Conservation (phyloP, 2,329 filamentous ascomycete genomes). For the Sporothrix dimorphospora region DNA sequence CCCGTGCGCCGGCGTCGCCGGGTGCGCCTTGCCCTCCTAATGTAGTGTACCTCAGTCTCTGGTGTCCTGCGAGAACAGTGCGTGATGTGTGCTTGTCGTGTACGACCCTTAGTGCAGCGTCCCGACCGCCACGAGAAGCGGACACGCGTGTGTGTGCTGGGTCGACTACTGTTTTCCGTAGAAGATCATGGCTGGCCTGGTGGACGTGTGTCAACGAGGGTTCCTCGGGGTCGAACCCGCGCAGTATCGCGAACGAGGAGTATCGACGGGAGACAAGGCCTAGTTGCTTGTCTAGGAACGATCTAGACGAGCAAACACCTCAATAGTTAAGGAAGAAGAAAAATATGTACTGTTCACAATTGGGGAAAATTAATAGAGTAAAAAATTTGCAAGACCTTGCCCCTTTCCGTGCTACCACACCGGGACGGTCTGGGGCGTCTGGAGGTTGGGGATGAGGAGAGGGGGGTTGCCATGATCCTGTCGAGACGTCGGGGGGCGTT, state of each 20-base stretch:
- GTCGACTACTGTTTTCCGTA: neutral
- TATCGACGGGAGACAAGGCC: neutral
- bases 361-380: neutral
- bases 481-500: neutral
- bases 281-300: neutral
- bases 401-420: conserved; percentile 11
- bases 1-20: neutral
- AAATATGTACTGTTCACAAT: neutral
- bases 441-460: neutral
- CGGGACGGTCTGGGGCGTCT: neutral
- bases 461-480: neutral
- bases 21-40: neutral
- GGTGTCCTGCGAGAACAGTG: neutral
- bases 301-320: neutral
- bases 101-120: neutral
- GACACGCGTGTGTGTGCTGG: neutral
- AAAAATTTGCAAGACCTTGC: conserved; percentile 14
- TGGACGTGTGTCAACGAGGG: neutral
- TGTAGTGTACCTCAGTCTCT: neutral
- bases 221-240: neutral
- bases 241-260: neutral
- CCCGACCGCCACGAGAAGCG: neutral
- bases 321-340: neutral
- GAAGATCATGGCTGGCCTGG: neutral
- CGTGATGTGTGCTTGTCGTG: neutral